These are phyloP conservation scores for Colletotrichum tanaceti DNA, from an alignment of 2,329 filamentous ascomycete genomes.

Conservation along the genomic window DNA sequence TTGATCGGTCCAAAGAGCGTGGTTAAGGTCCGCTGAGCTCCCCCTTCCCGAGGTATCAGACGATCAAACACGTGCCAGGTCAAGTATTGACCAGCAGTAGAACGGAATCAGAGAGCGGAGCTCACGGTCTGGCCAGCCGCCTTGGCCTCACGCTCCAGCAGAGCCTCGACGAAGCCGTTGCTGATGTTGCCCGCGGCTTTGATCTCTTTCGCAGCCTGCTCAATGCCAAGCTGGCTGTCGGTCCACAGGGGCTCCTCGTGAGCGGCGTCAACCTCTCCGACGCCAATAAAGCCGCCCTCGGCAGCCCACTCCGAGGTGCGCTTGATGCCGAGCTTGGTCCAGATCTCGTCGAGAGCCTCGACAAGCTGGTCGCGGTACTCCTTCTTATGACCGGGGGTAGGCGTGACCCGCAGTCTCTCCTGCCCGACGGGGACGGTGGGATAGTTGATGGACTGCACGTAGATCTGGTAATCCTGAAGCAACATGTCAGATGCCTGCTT, in stretches of 20 bases:
- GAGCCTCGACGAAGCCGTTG: constrained; percentile 65
- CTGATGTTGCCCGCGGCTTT: constrained; percentile 55
- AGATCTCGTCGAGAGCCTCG: constrained; percentile 85
- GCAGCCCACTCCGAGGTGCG: constrained; percentile 92
- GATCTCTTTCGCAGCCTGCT: constrained; percentile 73
- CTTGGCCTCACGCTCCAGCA: constrained; percentile 67
- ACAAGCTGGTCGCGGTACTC: constrained; percentile 89
- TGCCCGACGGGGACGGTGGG: constrained; percentile 98
- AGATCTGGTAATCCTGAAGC: constrained; percentile 89
- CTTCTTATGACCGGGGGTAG: constrained; percentile 90
- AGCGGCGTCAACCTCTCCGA: constrained; percentile 76
- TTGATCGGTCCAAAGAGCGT: constrained; percentile 50
- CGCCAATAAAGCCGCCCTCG: constrained; percentile 93
- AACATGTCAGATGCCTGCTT: constrained; percentile 94
- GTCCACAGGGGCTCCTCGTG: constrained; percentile 87
- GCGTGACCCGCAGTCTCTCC: constrained; percentile 94
- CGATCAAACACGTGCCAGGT: constrained; percentile 12
- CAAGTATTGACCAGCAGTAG: constrained; percentile 5
- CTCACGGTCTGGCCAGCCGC: constrained; percentile 46
- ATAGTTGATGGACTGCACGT: constrained; percentile 99
- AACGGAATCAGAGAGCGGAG: constrained; percentile 44
- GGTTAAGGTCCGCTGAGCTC: constrained; percentile 39
- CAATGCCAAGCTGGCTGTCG: constrained; percentile 84
- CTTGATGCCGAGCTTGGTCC: constrained; percentile 89
- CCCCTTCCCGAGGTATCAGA: constrained; percentile 35